Conservation (phyloP, 2,329 filamentous ascomycete genomes). For the Cyphellophora europaea region DNA sequence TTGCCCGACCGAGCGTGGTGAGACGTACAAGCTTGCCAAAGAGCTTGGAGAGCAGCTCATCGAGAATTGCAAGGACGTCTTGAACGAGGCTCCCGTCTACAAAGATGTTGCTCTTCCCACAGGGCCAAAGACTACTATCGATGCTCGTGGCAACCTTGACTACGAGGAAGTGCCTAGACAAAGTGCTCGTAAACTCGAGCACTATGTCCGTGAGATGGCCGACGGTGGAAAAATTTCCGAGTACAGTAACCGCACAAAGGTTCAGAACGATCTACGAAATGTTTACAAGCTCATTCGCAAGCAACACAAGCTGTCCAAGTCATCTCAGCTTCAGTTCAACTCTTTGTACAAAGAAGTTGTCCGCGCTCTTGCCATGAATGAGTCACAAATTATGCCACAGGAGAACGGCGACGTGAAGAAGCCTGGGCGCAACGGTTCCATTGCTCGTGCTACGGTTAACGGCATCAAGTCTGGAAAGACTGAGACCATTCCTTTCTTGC, state of each 20-base stretch:
- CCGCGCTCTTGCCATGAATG: constrained; percentile 92
- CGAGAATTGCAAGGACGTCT: constrained; percentile 91
- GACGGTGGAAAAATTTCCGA: constrained; percentile 97
- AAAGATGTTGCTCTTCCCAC: constrained; percentile 93
- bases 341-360: constrained; percentile 87
- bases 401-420: constrained; percentile 61
- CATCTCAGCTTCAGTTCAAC: constrained; percentile 94
- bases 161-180: constrained; percentile 80
- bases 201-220: constrained; percentile 97
- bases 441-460: constrained; percentile 35
- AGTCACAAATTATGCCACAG: constrained; percentile 89
- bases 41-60: constrained; percentile 87
- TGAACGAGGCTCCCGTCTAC: constrained; percentile 76
- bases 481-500: constrained; percentile 94
- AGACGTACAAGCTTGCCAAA: constrained; percentile 97
- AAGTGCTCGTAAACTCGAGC: constrained; percentile 91
- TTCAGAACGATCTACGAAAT: constrained; percentile 86
- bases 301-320: constrained; percentile 95
- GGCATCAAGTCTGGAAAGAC: constrained; percentile 72
- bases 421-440: constrained; percentile 38
- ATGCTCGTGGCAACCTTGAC: constrained; percentile 82
- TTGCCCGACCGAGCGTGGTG: constrained; percentile 89
- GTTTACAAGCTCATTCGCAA: constrained; percentile 99
- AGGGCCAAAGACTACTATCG: constrained; percentile 83
- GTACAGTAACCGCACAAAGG: constrained; percentile 96